A percentile compares a stretch with the other conserved stretches of the same genome.
phyloP scores from a whole-genome alignment of 1,139 yeast genomes.

The Debaryomyces psychrophilus region DNA sequence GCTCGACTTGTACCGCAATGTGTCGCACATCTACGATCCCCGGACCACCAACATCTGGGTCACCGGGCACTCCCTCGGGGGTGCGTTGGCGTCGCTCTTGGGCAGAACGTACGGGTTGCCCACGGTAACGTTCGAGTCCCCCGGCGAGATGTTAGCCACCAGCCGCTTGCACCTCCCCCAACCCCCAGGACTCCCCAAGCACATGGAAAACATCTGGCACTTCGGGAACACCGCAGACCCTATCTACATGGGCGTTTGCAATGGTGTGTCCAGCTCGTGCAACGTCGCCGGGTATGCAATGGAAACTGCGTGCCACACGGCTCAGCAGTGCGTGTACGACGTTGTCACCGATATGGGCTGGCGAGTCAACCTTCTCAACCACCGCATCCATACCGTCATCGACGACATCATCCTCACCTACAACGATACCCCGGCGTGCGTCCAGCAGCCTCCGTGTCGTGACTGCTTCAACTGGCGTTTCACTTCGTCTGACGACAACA shows the following conservation, averaged over 20 bases:
- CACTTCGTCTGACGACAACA: constrained; percentile 54
- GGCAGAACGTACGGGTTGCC: constrained; percentile 93
- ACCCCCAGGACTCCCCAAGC: constrained; percentile 87
- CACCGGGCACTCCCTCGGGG: constrained; percentile 96
- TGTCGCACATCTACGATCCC: constrained; percentile 65
- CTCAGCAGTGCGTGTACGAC: constrained; percentile 85
- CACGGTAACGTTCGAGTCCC: constrained; percentile 88
- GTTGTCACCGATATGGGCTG: constrained; percentile 89
- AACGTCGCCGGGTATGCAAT: constrained; percentile 94
- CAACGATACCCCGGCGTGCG: constrained; percentile 77
- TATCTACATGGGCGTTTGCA: constrained; percentile 93
- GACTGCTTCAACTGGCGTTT: constrained; percentile 95
- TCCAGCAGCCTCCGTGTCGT: constrained; percentile 73
- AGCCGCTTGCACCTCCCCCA: constrained; percentile 84
- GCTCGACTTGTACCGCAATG: constrained; percentile 76
- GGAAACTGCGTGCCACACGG: constrained; percentile 97
- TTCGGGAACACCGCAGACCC: constrained; percentile 98
- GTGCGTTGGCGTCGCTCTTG: constrained; percentile 76
- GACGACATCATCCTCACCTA: constrained; percentile 75
- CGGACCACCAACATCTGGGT: constrained; percentile 74
- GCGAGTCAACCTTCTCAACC: constrained; percentile 87
- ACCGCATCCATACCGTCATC: constrained; percentile 87
- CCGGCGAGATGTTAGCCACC: constrained; percentile 87
- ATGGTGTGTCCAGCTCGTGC: constrained; percentile 91
- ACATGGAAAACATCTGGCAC: constrained; percentile 88